These are phyloP conservation scores for Choiromyces venosus DNA, from an alignment of 495 filamentous ascomycete species.

Conservation along the genomic window DNA sequence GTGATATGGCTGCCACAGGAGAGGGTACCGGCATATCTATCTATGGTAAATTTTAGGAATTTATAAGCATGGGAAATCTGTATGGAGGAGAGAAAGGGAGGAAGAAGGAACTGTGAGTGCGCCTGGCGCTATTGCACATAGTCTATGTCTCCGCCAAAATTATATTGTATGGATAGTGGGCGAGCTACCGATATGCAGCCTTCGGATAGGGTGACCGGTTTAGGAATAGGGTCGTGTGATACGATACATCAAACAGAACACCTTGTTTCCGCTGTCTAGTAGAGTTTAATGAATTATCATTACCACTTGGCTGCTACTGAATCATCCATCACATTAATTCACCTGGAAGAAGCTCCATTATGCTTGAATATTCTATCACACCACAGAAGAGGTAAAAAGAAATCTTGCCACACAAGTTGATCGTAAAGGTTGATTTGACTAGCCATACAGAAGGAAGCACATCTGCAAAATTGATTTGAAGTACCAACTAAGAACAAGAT, in stretches of 20 bases:
- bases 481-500: background rate
- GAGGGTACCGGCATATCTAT: background rate
- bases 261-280: background rate
- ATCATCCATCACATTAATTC: background rate
- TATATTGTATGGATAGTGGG: background rate
- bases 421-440: background rate
- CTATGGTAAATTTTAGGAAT: background rate
- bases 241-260: too few relatives aligned
- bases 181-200: background rate
- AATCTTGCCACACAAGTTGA: background rate
- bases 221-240: background rate
- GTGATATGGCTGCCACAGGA: background rate
- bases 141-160: background rate
- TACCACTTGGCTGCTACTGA: background rate
- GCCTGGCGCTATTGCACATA: background rate
- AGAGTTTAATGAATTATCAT: background rate
- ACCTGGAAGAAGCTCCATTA: background rate
- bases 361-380: background rate
- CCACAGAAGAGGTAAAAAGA: background rate
- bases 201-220: background rate
- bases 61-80: background rate
- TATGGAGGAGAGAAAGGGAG: background rate
- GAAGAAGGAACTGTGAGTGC: background rate
- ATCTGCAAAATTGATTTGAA: background rate
- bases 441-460: background rate